Base-by-base conservation (phyloP, 2,329 filamentous ascomycete species). In the Neoscytalidium dimidiatum region DNA sequence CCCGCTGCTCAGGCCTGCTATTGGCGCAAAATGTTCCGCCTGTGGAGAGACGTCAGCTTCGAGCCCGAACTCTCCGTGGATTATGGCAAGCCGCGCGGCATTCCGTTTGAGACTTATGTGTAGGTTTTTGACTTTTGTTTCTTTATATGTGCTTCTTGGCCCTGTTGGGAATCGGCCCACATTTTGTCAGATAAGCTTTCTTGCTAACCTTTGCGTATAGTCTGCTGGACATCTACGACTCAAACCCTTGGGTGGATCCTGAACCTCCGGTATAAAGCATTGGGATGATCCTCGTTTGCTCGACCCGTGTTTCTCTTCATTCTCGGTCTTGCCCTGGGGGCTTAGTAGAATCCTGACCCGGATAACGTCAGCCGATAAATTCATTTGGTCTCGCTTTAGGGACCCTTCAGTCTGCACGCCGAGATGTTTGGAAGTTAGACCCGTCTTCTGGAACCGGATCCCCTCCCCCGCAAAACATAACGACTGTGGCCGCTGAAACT, bases 1-100 rank as follows among this genome's bases (percentile, higher is more conserved):
- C 82, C 83, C 1, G 82, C 83, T 3, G 83, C 84, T 1, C 82
- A 86, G 71, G 79, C 81, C 2, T 86, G 84, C 67, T 86, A 86
- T 67, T 86, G 84, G 84, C 77, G 84, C 11, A 76, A 80, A 51
- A 69, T 85, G 65, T 74, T 84, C 29, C 69, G 73, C 28, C 71
- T 67, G 2, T 80, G 77, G 75, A 70, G 67, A 33, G 67, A 67
- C 13, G 79, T 79, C 43, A 79, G 78, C 43, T 71, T 70, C 44
- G 65, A 65, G 43, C 70, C 69, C 11, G 60, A 69, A 33, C 63
- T 67, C 2, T 71, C 51, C 14, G 52, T 58, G 11, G 62, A 48
- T 17, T 58, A 58, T 13, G 62, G 62, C 7, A 56, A 64, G 21
- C 62, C 62, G 3, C 62, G 62, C 29, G 62, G 62, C 14, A 49